Percentiles rank a stretch among this genome's conserved stretches.
These are phyloP conservation scores for Gentiana dahurica DNA, from an alignment of 257 asterid genomes.

Conservation along the genomic window DNA sequence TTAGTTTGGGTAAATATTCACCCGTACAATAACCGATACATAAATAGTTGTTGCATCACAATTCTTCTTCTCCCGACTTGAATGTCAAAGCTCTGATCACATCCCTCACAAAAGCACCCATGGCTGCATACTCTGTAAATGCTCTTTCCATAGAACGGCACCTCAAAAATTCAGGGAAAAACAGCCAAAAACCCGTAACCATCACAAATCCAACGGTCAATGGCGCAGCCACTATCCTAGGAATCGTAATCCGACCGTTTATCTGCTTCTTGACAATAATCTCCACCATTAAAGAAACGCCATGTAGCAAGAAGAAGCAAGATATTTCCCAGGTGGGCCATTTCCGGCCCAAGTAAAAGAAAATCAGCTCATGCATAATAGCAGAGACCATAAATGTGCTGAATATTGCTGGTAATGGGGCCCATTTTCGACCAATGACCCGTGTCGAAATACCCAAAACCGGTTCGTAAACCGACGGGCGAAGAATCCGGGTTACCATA, in stretches of 20 bases:
- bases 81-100: constrained; percentile 1
- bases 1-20: no score
- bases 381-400: constrained; percentile 24
- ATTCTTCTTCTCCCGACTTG: no score
- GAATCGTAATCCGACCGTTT: constrained; percentile 1
- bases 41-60: no score
- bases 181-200: constrained; percentile 12
- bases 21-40: no score
- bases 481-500: constrained; percentile 26
- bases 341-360: constrained; percentile 27
- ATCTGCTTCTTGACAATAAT: constrained; percentile 18
- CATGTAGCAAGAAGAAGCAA: constrained; percentile 28
- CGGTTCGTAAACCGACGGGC: constrained; percentile 28
- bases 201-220: constrained; percentile 7
- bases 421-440: constrained; percentile 27
- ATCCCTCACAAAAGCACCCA: constrained; percentile 6
- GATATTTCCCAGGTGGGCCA: constrained; percentile 31
- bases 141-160: constrained; percentile 4
- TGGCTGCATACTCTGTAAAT: constrained; percentile 7
- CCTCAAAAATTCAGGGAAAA: constrained; percentile 9
- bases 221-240: constrained; percentile 7
- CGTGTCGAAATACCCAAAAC: neutral
- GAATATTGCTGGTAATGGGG: constrained; percentile 18
- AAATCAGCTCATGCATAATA: constrained; percentile 27
- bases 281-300: constrained; percentile 23